These are phyloP conservation scores for Nematodospora anomalae DNA, from an alignment of 1,139 yeast genomes.

Conservation along the genomic window DNA sequence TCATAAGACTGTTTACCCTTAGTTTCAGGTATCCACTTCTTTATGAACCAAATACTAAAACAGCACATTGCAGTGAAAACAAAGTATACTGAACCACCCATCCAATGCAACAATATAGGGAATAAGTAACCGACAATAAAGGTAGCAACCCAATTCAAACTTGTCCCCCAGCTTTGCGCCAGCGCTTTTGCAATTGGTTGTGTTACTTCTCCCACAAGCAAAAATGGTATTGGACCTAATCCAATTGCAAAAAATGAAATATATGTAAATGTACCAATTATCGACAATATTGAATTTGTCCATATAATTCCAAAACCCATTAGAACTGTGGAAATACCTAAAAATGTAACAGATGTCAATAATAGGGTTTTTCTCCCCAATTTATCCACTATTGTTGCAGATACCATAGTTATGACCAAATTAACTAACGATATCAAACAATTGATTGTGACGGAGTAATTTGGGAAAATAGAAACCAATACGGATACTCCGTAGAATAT, in stretches of 20 bases:
- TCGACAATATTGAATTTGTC: constrained; percentile 52
- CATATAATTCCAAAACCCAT: constrained; percentile 66
- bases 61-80: constrained; percentile 63
- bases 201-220: constrained; percentile 85
- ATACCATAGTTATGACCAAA: constrained; percentile 64
- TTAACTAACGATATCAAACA: constrained; percentile 74
- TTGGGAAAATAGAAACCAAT: constrained; percentile 66
- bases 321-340: constrained; percentile 64
- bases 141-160: constrained; percentile 89
- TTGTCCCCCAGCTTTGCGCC: constrained; percentile 92
- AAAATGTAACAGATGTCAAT: constrained; percentile 60
- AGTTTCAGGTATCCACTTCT: constrained; percentile 69
- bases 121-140: constrained; percentile 78
- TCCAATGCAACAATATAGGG: constrained; percentile 61
- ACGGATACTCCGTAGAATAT: constrained; percentile 90
- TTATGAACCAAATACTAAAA: constrained; percentile 49
- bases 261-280: constrained; percentile 67
- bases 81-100: constrained; percentile 82
- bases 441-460: constrained; percentile 66
- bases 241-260: constrained; percentile 89
- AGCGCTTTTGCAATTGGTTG: constrained; percentile 75
- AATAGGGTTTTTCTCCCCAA: constrained; percentile 78
- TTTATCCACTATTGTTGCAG: constrained; percentile 73
- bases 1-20: constrained; percentile 61
- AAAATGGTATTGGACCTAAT: constrained; percentile 91